phyloP scores from a whole-genome alignment of 2,329 filamentous ascomycete genomes.

The Aspergillus ochraceoroseus region DNA sequence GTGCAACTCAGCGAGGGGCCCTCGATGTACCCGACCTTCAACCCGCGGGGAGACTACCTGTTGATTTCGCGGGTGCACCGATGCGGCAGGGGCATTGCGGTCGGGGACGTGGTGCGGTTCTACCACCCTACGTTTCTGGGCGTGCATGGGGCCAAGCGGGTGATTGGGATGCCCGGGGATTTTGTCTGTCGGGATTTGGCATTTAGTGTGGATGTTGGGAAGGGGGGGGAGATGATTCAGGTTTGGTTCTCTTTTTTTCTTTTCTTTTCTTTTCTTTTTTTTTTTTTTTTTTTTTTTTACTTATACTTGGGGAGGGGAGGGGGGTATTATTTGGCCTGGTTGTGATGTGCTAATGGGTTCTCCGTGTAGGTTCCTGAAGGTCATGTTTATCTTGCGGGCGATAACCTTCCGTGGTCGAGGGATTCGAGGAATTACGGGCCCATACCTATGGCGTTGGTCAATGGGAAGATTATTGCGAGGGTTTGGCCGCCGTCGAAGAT shows the following conservation, averaged over 20 bases:
- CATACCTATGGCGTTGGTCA: conserved; percentile 75
- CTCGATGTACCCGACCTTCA: conserved; percentile 85
- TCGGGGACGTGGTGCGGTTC: conserved; percentile 83
- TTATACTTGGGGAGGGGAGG: background rate
- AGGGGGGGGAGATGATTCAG: conserved; percentile 42
- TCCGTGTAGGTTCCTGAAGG: conserved; percentile 69
- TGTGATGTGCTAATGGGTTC: conserved; percentile 6
- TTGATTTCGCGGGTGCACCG: conserved; percentile 64
- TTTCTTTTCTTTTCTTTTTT: background rate
- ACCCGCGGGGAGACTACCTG: conserved; percentile 61
- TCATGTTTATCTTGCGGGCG: conserved; percentile 86
- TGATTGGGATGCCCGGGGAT: conserved; percentile 65
- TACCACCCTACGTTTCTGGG: conserved; percentile 64
- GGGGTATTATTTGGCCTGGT: background rate
- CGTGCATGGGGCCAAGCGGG: conserved; percentile 67
- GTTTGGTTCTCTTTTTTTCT: conserved; percentile 40
- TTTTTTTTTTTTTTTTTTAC: conserved; percentile 3
- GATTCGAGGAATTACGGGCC: conserved; percentile 87
- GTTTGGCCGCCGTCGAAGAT: conserved; percentile 36
- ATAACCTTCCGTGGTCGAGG: conserved; percentile 76
- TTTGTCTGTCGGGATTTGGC: conserved; percentile 47
- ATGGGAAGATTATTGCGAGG: conserved; percentile 68
- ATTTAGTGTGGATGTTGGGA: conserved; percentile 31
- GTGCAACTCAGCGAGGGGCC: conserved; percentile 62
- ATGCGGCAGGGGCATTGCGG: conserved; percentile 59